phyloP scores from a whole-genome alignment of 1,284 basidiomycete genomes.

The Kwoniella shivajii region DNA sequence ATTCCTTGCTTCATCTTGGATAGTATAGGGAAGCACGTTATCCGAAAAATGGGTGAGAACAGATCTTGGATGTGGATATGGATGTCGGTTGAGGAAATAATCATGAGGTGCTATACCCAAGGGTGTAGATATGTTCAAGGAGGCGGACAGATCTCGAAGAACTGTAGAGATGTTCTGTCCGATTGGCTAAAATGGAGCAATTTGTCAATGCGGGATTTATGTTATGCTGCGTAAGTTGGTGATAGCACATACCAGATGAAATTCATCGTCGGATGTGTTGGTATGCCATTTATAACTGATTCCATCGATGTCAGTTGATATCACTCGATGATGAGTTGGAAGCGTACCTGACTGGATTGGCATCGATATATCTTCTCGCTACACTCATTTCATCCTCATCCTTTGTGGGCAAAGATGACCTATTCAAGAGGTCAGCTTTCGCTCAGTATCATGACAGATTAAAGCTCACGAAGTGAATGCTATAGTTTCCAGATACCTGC shows the following conservation, averaged over 20 bases:
- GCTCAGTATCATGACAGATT: background rate
- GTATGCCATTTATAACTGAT: slow-evolving; percentile 47
- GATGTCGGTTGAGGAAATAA: slow-evolving; percentile 66
- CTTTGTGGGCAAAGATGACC: slow-evolving; percentile 34
- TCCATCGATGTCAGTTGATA: slow-evolving; percentile 1
- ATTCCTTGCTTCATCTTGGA: slow-evolving; percentile 34
- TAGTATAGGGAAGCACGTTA: slow-evolving; percentile 56
- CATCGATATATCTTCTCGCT: slow-evolving; percentile 56
- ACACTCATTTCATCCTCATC: slow-evolving; percentile 44
- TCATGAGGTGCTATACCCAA: slow-evolving; percentile 75
- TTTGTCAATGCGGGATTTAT: background rate
- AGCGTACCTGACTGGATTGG: slow-evolving; percentile 53
- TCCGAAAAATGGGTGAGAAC: slow-evolving; percentile 65
- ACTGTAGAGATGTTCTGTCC: slow-evolving; percentile 42
- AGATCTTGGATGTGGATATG: slow-evolving; percentile 68
- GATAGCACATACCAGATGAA: slow-evolving; percentile 41
- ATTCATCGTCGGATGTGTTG: slow-evolving; percentile 31
- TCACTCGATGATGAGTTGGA: background rate
- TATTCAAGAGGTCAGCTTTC: slow-evolving; percentile 15
- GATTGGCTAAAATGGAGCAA: slow-evolving; percentile 27
- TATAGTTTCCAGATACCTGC: slow-evolving; percentile 84
- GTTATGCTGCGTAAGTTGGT: no score
- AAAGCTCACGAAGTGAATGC: slow-evolving; percentile 58
- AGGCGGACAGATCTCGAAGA: slow-evolving; percentile 34
- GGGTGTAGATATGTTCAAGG: slow-evolving; percentile 42